phyloP scores from a whole-genome alignment of 176 grass and related monocot genomes.

The Rhynchospora pubera region DNA sequence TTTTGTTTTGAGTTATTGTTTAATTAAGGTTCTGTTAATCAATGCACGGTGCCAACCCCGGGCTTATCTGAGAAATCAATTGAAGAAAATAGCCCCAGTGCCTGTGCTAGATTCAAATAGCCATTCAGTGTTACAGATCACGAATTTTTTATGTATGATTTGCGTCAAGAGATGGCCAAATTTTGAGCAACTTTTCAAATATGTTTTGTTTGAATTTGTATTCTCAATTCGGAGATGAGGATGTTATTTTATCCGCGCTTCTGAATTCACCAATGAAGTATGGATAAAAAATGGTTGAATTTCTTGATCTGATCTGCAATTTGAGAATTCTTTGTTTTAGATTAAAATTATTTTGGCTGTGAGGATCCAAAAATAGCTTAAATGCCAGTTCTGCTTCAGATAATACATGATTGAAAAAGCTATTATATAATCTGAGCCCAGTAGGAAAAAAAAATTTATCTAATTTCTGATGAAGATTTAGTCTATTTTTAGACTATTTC shows the following conservation, averaged over 20 bases:
- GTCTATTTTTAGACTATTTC: not conserved
- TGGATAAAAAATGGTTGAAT: constrained; percentile 28
- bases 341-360: not conserved
- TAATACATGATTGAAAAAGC: constrained; percentile 26
- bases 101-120: constrained; percentile 21
- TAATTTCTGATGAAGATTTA: not conserved
- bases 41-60: constrained; percentile 23
- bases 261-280: constrained; percentile 26
- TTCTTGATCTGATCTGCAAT: constrained; percentile 31
- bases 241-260: constrained; percentile 20
- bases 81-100: constrained; percentile 27
- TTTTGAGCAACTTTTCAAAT: not conserved
- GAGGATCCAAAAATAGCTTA: constrained; percentile 26
- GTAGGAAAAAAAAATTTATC: too few relatives aligned
- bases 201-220: not conserved
- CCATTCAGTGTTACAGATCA: constrained; percentile 29
- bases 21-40: not conserved
- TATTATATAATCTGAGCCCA: constrained; percentile 7
- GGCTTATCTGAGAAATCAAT: constrained; percentile 3
- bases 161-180: constrained; percentile 24
- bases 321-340: not conserved
- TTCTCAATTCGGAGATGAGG: constrained; percentile 23
- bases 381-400: constrained; percentile 41
- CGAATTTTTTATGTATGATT: constrained; percentile 21
- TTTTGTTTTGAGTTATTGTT: not conserved